These are phyloP conservation scores for Sherardia arvensis DNA, from an alignment of 257 asterid genomes.

Conservation along the genomic window DNA sequence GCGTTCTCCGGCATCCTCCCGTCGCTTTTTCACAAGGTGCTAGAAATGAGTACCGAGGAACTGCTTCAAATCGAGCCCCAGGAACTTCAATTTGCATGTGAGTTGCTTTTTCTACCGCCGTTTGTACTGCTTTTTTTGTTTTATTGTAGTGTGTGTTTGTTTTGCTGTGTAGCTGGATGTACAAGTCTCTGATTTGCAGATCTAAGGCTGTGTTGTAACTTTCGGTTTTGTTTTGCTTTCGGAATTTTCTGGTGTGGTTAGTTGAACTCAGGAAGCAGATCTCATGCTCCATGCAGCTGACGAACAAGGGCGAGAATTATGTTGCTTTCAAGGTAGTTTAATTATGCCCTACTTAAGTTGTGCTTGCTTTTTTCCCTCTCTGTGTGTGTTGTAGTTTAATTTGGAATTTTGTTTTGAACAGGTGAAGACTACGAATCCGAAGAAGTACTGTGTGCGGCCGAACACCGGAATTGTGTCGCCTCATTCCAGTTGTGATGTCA, in stretches of 20 bases:
- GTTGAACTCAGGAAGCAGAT: conserved; percentile 90
- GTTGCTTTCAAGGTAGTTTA: conserved; percentile 73
- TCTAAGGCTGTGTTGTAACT: conserved; percentile 20
- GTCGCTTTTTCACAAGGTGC: not conserved
- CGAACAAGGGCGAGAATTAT: conserved; percentile 49
- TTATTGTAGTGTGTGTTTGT: too few species aligned
- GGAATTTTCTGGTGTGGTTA: conserved; percentile 15
- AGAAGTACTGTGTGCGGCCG: conserved; percentile 96
- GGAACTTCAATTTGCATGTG: conserved; percentile 75
- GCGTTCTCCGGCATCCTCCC: conserved; percentile 3
- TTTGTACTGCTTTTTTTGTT: not conserved
- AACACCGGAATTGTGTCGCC: conserved; percentile 92
- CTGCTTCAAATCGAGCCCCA: conserved; percentile 70
- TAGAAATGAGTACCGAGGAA: conserved; percentile 35
- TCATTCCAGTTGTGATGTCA: conserved; percentile 63
- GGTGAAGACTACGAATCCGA: conserved; percentile 99
- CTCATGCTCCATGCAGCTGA: conserved; percentile 62
- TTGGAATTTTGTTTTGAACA: conserved; percentile 17
- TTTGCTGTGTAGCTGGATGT: not conserved
- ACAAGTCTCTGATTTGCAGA: conserved; percentile 18
- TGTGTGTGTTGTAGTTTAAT: not conserved
- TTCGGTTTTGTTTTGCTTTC: conserved; percentile 9
- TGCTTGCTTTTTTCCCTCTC: too few species aligned
- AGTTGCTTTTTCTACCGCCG: not conserved
- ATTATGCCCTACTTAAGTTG: conserved; percentile 7